These are phyloP conservation scores for Atkinsonella hypoxylon DNA, from an alignment of 2,329 filamentous ascomycete genomes.

Conservation along the genomic window DNA sequence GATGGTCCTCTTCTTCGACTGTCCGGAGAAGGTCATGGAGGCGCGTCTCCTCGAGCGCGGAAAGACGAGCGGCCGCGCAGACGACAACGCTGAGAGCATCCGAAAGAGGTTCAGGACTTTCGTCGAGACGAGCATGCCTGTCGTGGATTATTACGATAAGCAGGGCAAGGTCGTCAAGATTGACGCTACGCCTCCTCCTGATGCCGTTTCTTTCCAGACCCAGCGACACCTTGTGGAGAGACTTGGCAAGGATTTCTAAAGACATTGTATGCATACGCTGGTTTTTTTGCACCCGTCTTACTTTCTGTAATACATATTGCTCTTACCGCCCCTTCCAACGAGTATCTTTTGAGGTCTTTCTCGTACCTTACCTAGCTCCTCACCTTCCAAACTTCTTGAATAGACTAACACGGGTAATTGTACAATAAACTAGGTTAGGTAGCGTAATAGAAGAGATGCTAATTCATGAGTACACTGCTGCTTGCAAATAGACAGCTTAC, in stretches of 20 bases:
- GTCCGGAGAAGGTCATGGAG: constrained; percentile 82
- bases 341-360: background rate
- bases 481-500: too few relatives aligned
- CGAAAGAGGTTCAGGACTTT: constrained; percentile 94
- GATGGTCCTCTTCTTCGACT: constrained; percentile 90
- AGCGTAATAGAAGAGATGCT: background rate
- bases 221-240: constrained; percentile 35
- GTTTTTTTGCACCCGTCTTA: background rate
- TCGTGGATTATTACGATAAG: constrained; percentile 72
- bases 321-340: background rate
- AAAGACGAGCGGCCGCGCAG: constrained; percentile 80
- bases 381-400: background rate
- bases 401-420: background rate
- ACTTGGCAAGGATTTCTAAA: constrained; percentile 28
- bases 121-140: constrained; percentile 93
- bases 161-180: constrained; percentile 73
- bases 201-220: constrained; percentile 46
- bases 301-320: background rate
- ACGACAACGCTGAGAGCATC: constrained; percentile 93
- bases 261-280: background rate
- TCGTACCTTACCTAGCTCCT: background rate
- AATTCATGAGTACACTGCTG: too few relatives aligned
- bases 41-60: constrained; percentile 72
- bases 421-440: background rate
- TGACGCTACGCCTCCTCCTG: constrained; percentile 55